These are phyloP conservation scores for Alternaria sp. DNA, from an alignment of 2,329 filamentous ascomycete genomes.

Conservation along the genomic window DNA sequence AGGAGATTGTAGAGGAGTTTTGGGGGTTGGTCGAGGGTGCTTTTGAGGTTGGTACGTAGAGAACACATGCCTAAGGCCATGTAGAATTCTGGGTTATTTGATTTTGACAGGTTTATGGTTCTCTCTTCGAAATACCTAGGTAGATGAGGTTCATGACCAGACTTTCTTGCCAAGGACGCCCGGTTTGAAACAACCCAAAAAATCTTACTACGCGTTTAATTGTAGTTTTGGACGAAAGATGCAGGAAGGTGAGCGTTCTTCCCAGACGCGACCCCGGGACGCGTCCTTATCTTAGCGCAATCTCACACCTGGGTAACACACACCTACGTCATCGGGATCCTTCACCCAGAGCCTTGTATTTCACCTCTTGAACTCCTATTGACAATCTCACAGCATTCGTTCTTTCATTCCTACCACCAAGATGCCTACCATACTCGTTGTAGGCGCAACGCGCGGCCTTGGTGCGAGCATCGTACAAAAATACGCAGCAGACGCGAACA, in stretches of 20 bases:
- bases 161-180: too few relatives aligned
- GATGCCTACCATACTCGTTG: slow-evolving; percentile 61
- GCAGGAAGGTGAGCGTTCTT: not conserved
- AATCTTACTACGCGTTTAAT: too few relatives aligned
- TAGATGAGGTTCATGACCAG: too few relatives aligned
- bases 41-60: slow-evolving; percentile 49
- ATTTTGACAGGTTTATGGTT: too few relatives aligned
- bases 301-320: not conserved
- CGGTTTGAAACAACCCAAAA: too few relatives aligned
- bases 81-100: too few relatives aligned
- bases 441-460: slow-evolving; percentile 73
- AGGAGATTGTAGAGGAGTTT: slow-evolving; percentile 56
- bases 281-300: slow-evolving; percentile 1
- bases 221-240: too few relatives aligned
- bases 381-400: not conserved
- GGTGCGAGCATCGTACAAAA: slow-evolving; percentile 66
- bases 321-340: not conserved
- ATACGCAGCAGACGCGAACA: slow-evolving; percentile 57
- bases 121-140: too few relatives aligned
- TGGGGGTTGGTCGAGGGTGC: slow-evolving; percentile 55
- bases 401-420: not conserved
- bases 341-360: not conserved
- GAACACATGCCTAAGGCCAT: too few relatives aligned
- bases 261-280: not conserved
- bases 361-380: not conserved